These are phyloP conservation scores for Diaporthe longicolla DNA, from an alignment of 2,329 filamentous ascomycete genomes.

Conservation along the genomic window DNA sequence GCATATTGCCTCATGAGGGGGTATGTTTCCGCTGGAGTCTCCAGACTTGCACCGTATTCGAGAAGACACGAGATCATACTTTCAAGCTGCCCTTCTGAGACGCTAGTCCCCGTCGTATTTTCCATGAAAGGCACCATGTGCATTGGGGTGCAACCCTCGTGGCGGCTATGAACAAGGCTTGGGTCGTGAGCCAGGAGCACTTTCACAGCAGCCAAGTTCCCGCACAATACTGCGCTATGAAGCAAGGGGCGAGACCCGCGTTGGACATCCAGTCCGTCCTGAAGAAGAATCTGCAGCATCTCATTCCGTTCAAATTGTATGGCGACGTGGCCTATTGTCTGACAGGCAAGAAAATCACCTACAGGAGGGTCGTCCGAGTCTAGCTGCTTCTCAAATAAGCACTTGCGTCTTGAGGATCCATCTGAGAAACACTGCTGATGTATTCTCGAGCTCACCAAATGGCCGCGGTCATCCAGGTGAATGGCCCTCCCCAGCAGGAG, in stretches of 20 bases:
- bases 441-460: neutral
- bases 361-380: no score
- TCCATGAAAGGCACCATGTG: neutral
- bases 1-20: no score
- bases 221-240: neutral
- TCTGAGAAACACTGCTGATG: neutral
- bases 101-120: rapidly evolving
- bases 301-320: neutral
- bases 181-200: neutral
- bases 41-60: neutral
- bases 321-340: neutral
- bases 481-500: neutral
- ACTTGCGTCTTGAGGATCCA: neutral
- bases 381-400: no score
- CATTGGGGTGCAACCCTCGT: neutral
- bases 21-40: neutral
- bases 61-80: neutral
- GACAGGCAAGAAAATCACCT: neutral
- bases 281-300: neutral
- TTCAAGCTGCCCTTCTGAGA: neutral
- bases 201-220: neutral
- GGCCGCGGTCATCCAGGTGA: no score
- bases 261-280: neutral
- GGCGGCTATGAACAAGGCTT: neutral
- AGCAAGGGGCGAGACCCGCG: neutral